These are phyloP conservation scores for Mycosphaerelloides madeirae DNA, from an alignment of 2,329 filamentous ascomycete genomes.

Conservation along the genomic window DNA sequence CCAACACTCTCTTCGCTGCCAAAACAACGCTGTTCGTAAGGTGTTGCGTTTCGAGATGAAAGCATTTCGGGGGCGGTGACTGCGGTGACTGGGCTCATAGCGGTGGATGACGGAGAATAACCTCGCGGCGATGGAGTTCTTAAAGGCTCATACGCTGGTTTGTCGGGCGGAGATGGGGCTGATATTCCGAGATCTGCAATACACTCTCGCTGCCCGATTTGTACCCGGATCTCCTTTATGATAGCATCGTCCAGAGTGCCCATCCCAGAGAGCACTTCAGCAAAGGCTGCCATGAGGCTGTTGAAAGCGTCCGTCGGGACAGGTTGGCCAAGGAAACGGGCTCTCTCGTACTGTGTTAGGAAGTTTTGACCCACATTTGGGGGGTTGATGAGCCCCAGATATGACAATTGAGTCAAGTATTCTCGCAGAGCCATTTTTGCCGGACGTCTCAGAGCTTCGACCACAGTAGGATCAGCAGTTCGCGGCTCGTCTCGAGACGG, in stretches of 20 bases:
- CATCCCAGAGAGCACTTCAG: conserved; percentile 74
- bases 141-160: conserved; percentile 1
- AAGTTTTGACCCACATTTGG: conserved; percentile 55
- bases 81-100: conserved; percentile 27
- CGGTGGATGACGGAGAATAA: conserved; percentile 18
- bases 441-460: conserved; percentile 67
- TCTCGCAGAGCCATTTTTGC: conserved; percentile 69
- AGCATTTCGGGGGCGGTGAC: conserved; percentile 25
- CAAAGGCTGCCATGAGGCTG: conserved; percentile 76
- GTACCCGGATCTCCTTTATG: conserved; percentile 40
- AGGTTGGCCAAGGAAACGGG: conserved; percentile 70
- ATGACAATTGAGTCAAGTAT: conserved; percentile 68
- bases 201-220: conserved; percentile 19
- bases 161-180: conserved; percentile 2
- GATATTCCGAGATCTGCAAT: conserved; percentile 1
- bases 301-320: conserved; percentile 69
- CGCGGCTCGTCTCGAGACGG: conserved; percentile 32
- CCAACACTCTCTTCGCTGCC: conserved; percentile 24
- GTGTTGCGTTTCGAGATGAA: conserved; percentile 19
- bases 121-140: conserved; percentile 13
- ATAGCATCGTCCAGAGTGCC: conserved; percentile 53
- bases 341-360: conserved; percentile 71
- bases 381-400: conserved; percentile 59
- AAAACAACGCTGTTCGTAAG: conserved; percentile 18
- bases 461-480: conserved; percentile 43